Base-by-base conservation (phyloP, 345 rosid species). In the Ailanthus altissimus region DNA sequence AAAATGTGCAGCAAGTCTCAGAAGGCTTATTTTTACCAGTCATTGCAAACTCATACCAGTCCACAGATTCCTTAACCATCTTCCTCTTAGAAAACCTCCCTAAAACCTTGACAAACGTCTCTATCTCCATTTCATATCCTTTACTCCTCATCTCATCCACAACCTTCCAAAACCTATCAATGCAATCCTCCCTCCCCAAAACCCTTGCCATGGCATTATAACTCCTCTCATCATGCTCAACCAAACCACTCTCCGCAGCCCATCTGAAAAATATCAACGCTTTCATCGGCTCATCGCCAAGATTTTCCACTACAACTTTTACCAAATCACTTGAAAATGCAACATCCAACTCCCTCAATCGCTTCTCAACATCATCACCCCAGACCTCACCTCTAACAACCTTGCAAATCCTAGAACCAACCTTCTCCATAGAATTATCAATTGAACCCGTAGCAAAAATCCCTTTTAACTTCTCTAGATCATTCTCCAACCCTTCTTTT, bases 221-320 rank as follows among this genome's bases (percentile, higher is more conserved):
- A 15, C 87, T 95, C 59, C 61, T 51, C 77, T 81, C 85, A 80
- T 90, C 88, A 64, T 86, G 96, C 83, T 86, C 88, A 78, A 77
- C 82, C 40, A 85, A 70, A 49, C 85, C 87, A 85, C 86, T 75
- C 83, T 93, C 98, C 85, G 90, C 87, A 25, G 86, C 68, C 99
- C 99, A 95, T 81, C 97, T 78, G 75, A 95, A 95, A 75, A 89
- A 90, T 74, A 91, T 79, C 81, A 93, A 81, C 1, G 93, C 92
- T 86, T 95, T 93, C 46, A 75, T 80, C 0, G 98, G 97, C 64
- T 90, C 97, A 6, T 83, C 81, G n/a, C 81, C 91, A 77, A 92
- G 92, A 82, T 79, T 84, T 49, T 88, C 97, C 85, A 93, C 60
- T 56, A 92, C 87, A 83, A 68, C 77, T 85, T 82, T 86, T 79